These are phyloP conservation scores for Castanea crenata DNA, from an alignment of 306 rosid species.

Conservation along the genomic window DNA sequence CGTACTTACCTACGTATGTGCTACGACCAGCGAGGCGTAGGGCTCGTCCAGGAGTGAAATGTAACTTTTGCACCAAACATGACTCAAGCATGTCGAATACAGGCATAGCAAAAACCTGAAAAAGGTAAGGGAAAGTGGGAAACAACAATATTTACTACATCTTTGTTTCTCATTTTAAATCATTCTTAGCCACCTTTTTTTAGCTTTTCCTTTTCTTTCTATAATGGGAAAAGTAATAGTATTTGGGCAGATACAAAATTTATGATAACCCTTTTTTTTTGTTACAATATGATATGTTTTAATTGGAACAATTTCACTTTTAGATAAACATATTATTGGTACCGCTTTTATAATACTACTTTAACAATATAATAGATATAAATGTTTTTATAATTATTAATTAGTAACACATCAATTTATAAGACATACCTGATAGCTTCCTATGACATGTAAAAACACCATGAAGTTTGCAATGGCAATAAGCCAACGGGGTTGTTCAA, in stretches of 20 bases:
- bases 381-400: no score
- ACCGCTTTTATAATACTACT: no score
- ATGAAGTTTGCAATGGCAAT: constrained; percentile 55
- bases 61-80: constrained; percentile 26
- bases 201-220: no score
- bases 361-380: no score
- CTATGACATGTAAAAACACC: constrained; percentile 70
- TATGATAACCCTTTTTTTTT: no score
- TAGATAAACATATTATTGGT: no score
- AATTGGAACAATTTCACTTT: no score
- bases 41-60: constrained; percentile 24
- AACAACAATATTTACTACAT: neutral
- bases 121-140: neutral
- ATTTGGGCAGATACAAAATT: no score
- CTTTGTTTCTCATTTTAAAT: no score
- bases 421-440: constrained; percentile 60
- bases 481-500: constrained; percentile 50
- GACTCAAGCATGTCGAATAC: constrained; percentile 59
- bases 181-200: no score
- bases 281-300: no score
- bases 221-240: no score
- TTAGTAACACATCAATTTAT: neutral
- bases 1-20: constrained; percentile 46
- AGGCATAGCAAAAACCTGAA: constrained; percentile 63
- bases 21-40: constrained; percentile 43